Percentiles rank a stretch among this genome's conserved stretches.
phyloP scores from a whole-genome alignment of 1,284 basidiomycete species.

The Microbotryum lychnidis-dioicae region DNA sequence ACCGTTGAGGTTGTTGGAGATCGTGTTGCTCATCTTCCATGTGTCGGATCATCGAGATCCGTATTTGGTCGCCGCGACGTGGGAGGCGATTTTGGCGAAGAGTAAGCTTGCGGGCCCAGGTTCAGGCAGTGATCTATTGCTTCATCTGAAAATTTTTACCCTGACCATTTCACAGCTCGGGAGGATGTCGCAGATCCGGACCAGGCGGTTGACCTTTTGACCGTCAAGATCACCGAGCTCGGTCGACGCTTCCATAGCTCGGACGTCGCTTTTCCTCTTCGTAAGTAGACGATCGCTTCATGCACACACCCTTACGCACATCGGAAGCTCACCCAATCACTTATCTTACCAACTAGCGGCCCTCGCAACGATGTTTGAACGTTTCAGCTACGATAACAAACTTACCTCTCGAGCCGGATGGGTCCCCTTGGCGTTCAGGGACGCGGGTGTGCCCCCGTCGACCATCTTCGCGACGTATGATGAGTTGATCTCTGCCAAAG shows the following conservation, averaged over 20 bases:
- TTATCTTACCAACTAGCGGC: conserved; percentile 47
- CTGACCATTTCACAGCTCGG: conserved; percentile 40
- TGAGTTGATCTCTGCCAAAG: conserved; percentile 79
- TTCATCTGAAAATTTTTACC: conserved; percentile 17
- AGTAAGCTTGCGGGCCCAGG: conserved; percentile 46
- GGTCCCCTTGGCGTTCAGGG: conserved; percentile 64
- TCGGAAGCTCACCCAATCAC: not conserved
- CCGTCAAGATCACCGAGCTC: conserved; percentile 58
- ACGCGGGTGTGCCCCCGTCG: conserved; percentile 64
- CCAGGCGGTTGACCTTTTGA: conserved; percentile 55
- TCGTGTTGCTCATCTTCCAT: conserved; percentile 85
- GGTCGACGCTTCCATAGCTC: conserved; percentile 82
- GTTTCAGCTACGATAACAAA: conserved; percentile 54
- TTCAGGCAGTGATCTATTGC: conserved; percentile 26
- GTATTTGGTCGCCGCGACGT: conserved; percentile 69
- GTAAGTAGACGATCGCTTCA: conserved; percentile 46
- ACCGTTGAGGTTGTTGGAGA: conserved; percentile 71
- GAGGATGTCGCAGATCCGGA: conserved; percentile 41
- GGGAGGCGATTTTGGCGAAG: conserved; percentile 76
- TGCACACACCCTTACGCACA: not conserved
- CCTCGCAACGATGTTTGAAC: conserved; percentile 59
- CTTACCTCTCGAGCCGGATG: conserved; percentile 60
- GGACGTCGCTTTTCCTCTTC: conserved; percentile 76
- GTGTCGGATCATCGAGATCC: conserved; percentile 87
- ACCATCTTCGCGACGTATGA: conserved; percentile 77